These are phyloP conservation scores for Stagonosporopsis tanaceti DNA, from an alignment of 2,329 filamentous ascomycete genomes.

Conservation along the genomic window DNA sequence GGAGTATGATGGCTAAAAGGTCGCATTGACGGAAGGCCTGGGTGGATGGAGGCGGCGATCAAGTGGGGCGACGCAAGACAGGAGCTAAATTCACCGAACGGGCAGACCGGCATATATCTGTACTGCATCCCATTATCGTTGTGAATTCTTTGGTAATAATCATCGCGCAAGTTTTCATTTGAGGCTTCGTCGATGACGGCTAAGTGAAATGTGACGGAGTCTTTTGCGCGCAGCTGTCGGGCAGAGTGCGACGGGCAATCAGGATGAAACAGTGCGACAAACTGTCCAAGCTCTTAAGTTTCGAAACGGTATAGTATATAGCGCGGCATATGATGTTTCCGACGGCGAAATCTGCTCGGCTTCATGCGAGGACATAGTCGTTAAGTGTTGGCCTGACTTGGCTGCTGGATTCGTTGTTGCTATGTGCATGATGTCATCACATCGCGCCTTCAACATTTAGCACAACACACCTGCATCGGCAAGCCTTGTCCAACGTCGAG, in stretches of 20 bases:
- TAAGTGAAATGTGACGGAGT: too few species aligned
- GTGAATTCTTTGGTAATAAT: too few species aligned
- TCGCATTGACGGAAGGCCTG: conserved; percentile 13
- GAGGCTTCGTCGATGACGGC: too few species aligned
- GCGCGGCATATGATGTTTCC: not conserved
- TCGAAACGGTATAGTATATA: conserved; percentile 1
- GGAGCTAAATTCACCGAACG: not conserved
- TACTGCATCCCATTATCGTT: not conserved
- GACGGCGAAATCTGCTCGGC: not conserved
- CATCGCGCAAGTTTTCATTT: too few species aligned
- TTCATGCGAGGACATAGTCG: not conserved
- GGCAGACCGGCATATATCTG: not conserved
- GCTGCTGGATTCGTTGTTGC: not conserved
- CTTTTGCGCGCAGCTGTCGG: not conserved
- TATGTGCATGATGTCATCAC: not conserved
- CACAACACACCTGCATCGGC: too few species aligned
- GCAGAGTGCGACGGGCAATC: not conserved
- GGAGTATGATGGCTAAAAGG: conserved; percentile 34
- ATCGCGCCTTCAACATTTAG: not conserved
- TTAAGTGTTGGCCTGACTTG: not conserved
- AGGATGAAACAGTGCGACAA: conserved; percentile 8
- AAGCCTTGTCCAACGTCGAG: too few species aligned
- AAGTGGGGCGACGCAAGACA: conserved; percentile 24
- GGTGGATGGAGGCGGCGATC: conserved; percentile 10
- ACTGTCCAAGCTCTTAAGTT: conserved; percentile 4